Base-by-base conservation (phyloP, 2,329 filamentous ascomycete genomes). In the Beauveria pseudobassiana region DNA sequence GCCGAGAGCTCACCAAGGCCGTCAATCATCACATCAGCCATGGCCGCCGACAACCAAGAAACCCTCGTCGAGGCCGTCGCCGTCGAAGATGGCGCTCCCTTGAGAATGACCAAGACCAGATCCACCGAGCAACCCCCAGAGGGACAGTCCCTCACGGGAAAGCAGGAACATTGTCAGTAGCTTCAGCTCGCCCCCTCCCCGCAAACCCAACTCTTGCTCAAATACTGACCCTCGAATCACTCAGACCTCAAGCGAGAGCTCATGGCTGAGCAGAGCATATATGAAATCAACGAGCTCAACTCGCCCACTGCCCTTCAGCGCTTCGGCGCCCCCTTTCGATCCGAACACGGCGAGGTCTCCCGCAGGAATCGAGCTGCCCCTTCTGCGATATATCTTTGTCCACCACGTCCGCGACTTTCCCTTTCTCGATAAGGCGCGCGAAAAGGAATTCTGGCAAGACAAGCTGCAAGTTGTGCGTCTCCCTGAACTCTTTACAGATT, bases 381-480 rank as follows among this genome's bases (percentile, higher is more conserved):
- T 99, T 65, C 80, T 99, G 64, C 86, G 95, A 66, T 98, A 95
- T 77, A 96, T 99, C 71, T 99, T 99, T 72, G 95, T 98, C 60
- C 89, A 98, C 72, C 93, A 98, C 86, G 87, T 99, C 63, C 91
- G 95, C 70, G 96, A 98, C 70, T 99, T 99, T 70, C 95, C 95
- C 1, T 99, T 99, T 72, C 84, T 99, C 65, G 92, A 99, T 76
- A 91, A 96, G 80, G 95, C 95, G 24, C 89, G 86, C 71, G 95
- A 99, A 82, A 96, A 98, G 82, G 95, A 99, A 76, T 99, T 99
- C 71, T 99, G 95, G 95, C 95, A 99, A 77, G 92, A 98, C 73
- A 98, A 96, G 75, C 80, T 99, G 64, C 95, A 99, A 79, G 85
- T 93, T 72, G 91, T 96, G 77, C 68, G 89, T 87, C 49, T 26